phyloP scores from a whole-genome alignment of 768 basidiomycete genomes.

The Mycena metata region DNA sequence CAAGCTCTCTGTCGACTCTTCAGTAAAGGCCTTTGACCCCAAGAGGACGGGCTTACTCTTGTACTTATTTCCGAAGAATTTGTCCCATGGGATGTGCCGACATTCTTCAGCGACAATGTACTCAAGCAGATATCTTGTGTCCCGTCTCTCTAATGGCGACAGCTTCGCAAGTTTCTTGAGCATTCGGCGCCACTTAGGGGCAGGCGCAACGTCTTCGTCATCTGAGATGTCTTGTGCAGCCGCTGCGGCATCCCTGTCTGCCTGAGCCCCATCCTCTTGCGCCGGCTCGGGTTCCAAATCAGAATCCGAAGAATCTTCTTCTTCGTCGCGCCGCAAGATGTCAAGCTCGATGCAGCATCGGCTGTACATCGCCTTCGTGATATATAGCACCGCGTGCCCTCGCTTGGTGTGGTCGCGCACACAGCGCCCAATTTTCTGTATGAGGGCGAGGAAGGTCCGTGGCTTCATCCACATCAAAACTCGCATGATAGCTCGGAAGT shows the following conservation, averaged over 20 bases:
- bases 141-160: conserved; percentile 17
- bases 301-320: not conserved
- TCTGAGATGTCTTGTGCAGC: conserved; percentile 1
- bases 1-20: not conserved
- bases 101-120: conserved; percentile 26
- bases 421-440: too few species aligned
- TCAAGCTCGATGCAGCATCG: conserved; percentile 17
- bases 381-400: too few species aligned
- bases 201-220: not conserved
- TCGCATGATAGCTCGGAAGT: too few species aligned
- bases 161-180: too few species aligned
- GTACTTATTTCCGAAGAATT: conserved; percentile 16
- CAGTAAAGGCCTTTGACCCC: too few species aligned
- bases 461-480: too few species aligned
- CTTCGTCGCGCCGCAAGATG: not conserved
- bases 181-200: not conserved
- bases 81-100: conserved; percentile 21
- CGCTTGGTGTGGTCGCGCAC: too few species aligned
- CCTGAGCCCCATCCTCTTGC: not conserved
- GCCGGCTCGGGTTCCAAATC: not conserved
- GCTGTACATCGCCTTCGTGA: conserved; percentile 6
- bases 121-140: conserved; percentile 16
- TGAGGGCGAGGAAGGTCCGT: too few species aligned
- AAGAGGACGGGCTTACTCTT: conserved; percentile 4
- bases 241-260: not conserved